phyloP scores from a whole-genome alignment of 192 early-diverging fungal genomes.

The Jimgerdemannia lactiflua region DNA sequence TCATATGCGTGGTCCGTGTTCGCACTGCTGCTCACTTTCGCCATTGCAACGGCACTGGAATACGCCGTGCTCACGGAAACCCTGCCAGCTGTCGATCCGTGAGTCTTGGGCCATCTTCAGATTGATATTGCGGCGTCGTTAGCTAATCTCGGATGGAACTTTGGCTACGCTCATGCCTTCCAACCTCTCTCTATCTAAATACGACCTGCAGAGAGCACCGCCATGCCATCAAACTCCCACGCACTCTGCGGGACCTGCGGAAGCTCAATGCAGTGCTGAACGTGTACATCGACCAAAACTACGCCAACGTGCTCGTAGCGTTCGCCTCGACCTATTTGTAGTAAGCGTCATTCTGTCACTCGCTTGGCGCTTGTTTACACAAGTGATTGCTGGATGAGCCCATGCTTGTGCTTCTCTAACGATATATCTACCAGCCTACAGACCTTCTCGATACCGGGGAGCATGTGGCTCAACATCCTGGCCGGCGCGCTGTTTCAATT shows the following conservation, averaged over 20 bases:
- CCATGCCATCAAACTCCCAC: conserved; percentile 45
- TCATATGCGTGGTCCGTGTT: conserved; percentile 27
- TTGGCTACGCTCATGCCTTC: too few relatives aligned
- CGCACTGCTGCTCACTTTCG: conserved; percentile 16
- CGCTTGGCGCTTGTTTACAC: neutral
- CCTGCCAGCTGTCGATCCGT: conserved; percentile 28
- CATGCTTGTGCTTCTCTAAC: too few relatives aligned
- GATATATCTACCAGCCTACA: conserved; percentile 34
- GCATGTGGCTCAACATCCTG: conserved; percentile 60
- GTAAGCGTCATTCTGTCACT: conserved; percentile 35
- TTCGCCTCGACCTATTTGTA: conserved; percentile 49
- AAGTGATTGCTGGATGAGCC: too few relatives aligned
- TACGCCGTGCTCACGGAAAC: conserved; percentile 20
- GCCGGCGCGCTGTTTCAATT: conserved; percentile 55
- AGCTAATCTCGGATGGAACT: neutral
- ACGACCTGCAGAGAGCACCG: conserved; percentile 34
- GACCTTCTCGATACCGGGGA: conserved; percentile 59
- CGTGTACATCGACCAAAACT: conserved; percentile 49
- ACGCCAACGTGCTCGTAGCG: conserved; percentile 43
- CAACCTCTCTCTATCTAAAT: too few relatives aligned
- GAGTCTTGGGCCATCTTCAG: conserved; percentile 1
- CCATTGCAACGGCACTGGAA: conserved; percentile 17
- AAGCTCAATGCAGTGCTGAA: conserved; percentile 41
- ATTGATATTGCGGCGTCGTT: neutral
- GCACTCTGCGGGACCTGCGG: conserved; percentile 45